A percentile compares a stretch with the other conserved stretches of the same genome.
Evolutionary conservation across 805 yeast genomes (phyloP).

Genomic region (Yarrowia bubula): DNA sequence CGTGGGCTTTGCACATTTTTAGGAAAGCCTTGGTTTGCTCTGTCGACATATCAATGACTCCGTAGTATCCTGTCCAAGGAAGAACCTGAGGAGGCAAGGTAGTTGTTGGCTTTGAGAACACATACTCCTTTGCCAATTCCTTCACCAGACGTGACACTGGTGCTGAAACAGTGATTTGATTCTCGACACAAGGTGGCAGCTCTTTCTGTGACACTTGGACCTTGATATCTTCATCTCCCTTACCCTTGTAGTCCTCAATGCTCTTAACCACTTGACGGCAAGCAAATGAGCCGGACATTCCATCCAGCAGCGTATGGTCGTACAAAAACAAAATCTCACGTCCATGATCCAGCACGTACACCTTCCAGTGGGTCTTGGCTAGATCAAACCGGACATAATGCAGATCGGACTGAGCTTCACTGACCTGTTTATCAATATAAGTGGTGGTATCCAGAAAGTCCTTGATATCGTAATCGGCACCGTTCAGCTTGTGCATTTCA

Average conservation of each 20-base stretch:
- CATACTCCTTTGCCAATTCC: slow-evolving; percentile 7
- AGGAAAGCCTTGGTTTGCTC: neutral
- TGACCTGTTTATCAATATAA: neutral
- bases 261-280: neutral
- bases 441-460: neutral
- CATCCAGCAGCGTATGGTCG: slow-evolving; percentile 34
- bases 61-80: slow-evolving; percentile 9
- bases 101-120: neutral
- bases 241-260: neutral
- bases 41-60: neutral
- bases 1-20: slow-evolving; percentile 1
- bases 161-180: slow-evolving; percentile 2
- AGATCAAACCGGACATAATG: slow-evolving; percentile 6
- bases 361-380: slow-evolving; percentile 29
- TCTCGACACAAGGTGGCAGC: neutral
- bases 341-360: slow-evolving; percentile 27
- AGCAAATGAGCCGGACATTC: slow-evolving; percentile 31
- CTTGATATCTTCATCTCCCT: neutral
- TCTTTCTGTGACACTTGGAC: neutral
- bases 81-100: neutral
- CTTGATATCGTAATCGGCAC: neutral
- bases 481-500: neutral
- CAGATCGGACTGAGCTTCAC: neutral
- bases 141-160: neutral
- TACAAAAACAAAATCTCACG: slow-evolving; percentile 30